A percentile compares a stretch with the other conserved stretches of the same genome.
Evolutionary conservation across 73 alveolate genomes (phyloP).

Genomic region (Effrenium voratum): DNA sequence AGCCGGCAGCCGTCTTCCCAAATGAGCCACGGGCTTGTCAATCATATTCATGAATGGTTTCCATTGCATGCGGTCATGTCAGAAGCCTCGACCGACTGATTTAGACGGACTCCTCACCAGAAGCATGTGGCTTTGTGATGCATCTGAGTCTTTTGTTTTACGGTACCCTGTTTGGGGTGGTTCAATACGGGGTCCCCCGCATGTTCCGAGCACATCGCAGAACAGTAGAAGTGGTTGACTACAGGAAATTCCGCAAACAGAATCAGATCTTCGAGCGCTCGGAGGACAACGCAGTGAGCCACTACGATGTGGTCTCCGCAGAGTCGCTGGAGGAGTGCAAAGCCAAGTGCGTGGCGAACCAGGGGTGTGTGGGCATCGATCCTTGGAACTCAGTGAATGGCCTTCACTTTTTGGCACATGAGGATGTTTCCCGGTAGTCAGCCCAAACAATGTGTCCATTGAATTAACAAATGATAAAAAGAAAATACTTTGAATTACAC

Average conservation of each 20-base stretch:
- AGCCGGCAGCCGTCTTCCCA: no score
- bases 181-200: neutral
- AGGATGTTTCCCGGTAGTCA: neutral
- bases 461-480: neutral
- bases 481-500: neutral
- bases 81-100: no score
- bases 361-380: slow-evolving; percentile 24
- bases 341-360: slow-evolving; percentile 12
- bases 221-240: neutral
- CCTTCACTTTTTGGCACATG: no score
- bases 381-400: no score
- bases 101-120: no score
- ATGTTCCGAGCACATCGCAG: neutral
- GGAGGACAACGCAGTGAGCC: neutral
- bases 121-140: no score
- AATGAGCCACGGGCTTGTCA: no score
- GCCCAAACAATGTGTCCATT: neutral
- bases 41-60: no score
- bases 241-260: no score
- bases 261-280: neutral
- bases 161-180: neutral
- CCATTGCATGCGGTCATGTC: no score
- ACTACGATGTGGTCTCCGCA: neutral
- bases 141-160: neutral
- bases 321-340: slow-evolving; percentile 29